Evolutionary conservation across 495 filamentous ascomycete species (phyloP).

Genomic region (Gamarada debralockiae): DNA sequence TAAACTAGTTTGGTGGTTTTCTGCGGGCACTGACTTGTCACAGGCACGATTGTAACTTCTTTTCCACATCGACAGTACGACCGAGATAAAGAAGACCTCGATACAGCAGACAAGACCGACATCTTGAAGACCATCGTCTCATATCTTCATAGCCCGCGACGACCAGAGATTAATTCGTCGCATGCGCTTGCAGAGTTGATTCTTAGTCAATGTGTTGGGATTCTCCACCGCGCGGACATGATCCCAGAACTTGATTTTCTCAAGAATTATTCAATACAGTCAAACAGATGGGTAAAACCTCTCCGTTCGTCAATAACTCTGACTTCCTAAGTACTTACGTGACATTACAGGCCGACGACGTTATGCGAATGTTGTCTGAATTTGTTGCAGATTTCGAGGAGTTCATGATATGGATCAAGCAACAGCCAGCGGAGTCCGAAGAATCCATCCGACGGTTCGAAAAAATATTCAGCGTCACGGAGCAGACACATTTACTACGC

Average conservation of each 20-base stretch:
- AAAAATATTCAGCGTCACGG: constrained; percentile 6
- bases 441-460: constrained; percentile 4
- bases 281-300: constrained; percentile 10
- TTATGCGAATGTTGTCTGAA: constrained; percentile 2
- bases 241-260: constrained; percentile 5
- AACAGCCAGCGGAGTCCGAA: constrained; percentile 10
- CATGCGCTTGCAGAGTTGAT: no score
- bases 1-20: no score
- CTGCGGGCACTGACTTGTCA: no score
- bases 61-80: no score
- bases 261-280: constrained; percentile 7
- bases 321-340: neutral
- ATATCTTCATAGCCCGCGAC: no score
- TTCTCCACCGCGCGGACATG: no score
- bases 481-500: constrained; percentile 7
- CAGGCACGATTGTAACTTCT: no score
- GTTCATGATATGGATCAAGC: constrained; percentile 2
- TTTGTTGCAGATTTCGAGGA: constrained; percentile 7
- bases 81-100: no score
- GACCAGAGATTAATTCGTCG: no score
- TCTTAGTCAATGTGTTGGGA: no score
- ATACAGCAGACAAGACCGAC: no score
- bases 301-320: neutral
- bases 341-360: constrained; percentile 1
- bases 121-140: no score